Percentiles rank a stretch among this genome's conserved stretches.
Conservation (phyloP, 73 alveolate genomes). For the Uronychia setigera region DNA sequence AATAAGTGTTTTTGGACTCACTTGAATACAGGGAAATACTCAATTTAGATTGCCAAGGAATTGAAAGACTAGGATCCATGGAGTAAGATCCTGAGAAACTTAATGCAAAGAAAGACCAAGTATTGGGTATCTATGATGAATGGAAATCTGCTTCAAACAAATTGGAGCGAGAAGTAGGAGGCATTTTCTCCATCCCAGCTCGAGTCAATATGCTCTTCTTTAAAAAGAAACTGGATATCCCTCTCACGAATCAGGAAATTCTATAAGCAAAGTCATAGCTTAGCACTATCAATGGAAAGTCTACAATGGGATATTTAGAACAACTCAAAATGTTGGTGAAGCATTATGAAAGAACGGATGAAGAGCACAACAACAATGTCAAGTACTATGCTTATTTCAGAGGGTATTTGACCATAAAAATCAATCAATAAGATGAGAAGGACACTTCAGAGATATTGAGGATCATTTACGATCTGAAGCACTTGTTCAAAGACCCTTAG, state of each 20-base stretch:
- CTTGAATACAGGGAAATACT: not conserved
- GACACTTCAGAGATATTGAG: not conserved
- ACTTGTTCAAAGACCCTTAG: too few relatives aligned
- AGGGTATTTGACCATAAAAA: not conserved
- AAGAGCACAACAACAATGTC: not conserved
- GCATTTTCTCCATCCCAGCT: not conserved
- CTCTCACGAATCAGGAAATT: too few relatives aligned
- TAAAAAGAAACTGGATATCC: too few relatives aligned
- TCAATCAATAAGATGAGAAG: not conserved
- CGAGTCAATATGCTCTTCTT: not conserved
- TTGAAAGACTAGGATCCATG: not conserved
- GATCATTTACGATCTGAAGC: not conserved
- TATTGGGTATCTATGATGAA: not conserved
- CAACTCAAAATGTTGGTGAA: not conserved
- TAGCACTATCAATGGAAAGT: not conserved
- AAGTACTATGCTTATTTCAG: slow-evolving; percentile 11
- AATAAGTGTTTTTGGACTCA: not conserved
- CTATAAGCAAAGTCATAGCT: not conserved
- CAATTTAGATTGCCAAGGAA: not conserved
- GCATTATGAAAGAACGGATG: slow-evolving; percentile 16
- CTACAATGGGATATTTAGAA: not conserved
- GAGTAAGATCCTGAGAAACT: not conserved
- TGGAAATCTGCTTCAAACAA: not conserved
- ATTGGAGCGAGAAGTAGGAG: not conserved
- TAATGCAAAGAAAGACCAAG: not conserved